A percentile compares a stretch with the other conserved stretches of the same genome.
These are phyloP conservation scores for Ascochyta fabae DNA, from an alignment of 2,329 filamentous ascomycete genomes.

Conservation along the genomic window DNA sequence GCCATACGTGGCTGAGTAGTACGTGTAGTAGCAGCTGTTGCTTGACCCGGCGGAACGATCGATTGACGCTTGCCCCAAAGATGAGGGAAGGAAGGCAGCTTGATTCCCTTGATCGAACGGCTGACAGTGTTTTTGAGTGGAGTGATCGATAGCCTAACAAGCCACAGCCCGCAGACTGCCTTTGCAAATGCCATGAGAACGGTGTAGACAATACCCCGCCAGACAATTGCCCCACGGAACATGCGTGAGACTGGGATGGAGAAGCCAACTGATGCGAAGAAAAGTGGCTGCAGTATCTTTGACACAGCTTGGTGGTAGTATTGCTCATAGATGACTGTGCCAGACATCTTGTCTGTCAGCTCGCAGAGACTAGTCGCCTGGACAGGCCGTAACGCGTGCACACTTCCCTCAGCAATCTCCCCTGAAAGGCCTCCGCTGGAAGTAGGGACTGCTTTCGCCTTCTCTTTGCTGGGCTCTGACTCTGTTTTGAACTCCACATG, in stretches of 20 bases:
- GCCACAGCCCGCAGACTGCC: constrained; percentile 50
- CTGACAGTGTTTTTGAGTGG: constrained; percentile 14
- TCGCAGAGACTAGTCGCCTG: neutral
- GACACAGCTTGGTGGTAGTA: constrained; percentile 56
- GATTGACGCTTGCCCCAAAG: constrained; percentile 29
- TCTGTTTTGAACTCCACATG: constrained; percentile 21
- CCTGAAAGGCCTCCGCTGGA: neutral
- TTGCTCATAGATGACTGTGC: constrained; percentile 51
- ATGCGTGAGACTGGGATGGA: constrained; percentile 76
- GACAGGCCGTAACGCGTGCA: neutral
- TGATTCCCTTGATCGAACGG: constrained; percentile 20
- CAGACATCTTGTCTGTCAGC: constrained; percentile 19
- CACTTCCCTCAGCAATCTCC: neutral
- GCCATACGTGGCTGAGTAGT: neutral
- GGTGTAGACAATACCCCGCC: constrained; percentile 76
- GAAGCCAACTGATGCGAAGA: constrained; percentile 79
- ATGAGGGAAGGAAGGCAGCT: constrained; percentile 29
- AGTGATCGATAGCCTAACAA: constrained; percentile 46
- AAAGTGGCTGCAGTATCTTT: constrained; percentile 70
- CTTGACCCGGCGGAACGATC: neutral
- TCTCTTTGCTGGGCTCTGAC: neutral
- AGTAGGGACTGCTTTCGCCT: neutral
- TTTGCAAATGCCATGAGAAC: constrained; percentile 69
- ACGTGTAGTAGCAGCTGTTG: neutral
- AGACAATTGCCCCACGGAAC: constrained; percentile 69